These are phyloP conservation scores for Dipteronia dyeriana DNA, from an alignment of 345 rosid genomes.

Conservation along the genomic window DNA sequence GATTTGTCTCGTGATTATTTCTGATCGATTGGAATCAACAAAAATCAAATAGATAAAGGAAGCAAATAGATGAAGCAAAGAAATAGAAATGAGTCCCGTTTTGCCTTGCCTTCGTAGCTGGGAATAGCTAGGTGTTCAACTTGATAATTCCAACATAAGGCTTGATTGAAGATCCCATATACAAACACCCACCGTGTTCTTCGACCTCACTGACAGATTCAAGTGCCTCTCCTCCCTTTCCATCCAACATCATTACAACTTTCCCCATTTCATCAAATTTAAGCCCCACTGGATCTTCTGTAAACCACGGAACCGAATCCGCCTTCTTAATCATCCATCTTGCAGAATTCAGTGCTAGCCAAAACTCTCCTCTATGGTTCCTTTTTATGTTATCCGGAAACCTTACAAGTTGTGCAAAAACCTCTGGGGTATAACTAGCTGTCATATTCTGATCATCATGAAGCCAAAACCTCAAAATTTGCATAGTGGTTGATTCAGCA, in stretches of 20 bases:
- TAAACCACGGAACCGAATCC: conserved; percentile 2
- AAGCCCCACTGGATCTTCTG: conserved; percentile 40
- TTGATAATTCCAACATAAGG: conserved; percentile 32
- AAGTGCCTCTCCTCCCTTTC: conserved; percentile 27
- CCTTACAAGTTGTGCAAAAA: conserved; percentile 31
- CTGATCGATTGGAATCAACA: no score
- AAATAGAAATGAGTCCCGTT: no score
- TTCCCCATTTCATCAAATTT: conserved; percentile 34
- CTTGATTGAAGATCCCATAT: conserved; percentile 41
- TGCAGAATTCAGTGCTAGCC: conserved; percentile 56
- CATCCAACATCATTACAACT: conserved; percentile 31
- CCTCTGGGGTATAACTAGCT: neutral
- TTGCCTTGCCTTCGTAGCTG: no score
- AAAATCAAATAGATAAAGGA: no score
- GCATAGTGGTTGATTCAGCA: conserved; percentile 31
- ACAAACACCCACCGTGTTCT: conserved; percentile 32
- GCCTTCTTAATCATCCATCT: conserved; percentile 24
- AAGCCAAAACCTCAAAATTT: conserved; percentile 29
- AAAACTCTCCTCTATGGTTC: conserved; percentile 53
- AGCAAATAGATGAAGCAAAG: no score
- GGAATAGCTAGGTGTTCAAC: neutral
- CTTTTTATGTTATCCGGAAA: conserved; percentile 46
- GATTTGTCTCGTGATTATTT: no score
- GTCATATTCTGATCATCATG: neutral
- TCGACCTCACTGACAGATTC: conserved; percentile 47